Conservation (phyloP, 2,329 filamentous ascomycete species). For the Sporothrix inflata region DNA sequence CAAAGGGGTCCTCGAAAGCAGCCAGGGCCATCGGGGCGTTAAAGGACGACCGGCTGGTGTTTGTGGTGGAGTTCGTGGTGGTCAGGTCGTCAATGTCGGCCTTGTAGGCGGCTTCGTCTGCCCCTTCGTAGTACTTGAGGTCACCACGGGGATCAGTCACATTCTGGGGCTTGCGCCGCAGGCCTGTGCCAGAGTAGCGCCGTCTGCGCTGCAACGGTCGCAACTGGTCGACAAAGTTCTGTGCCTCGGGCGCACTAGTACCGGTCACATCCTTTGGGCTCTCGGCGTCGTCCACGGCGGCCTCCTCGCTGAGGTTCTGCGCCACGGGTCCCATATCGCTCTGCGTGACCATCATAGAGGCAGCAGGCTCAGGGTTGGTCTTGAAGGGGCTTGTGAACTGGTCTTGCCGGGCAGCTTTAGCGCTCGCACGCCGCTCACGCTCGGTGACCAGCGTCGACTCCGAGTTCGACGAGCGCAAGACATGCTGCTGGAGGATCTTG, state of each 20-base stretch:
- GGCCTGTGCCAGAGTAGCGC: slow-evolving; percentile 84
- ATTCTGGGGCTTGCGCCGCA: slow-evolving; percentile 73
- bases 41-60: slow-evolving; percentile 32
- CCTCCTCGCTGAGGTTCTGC: slow-evolving; percentile 12
- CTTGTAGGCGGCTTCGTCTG: slow-evolving; percentile 79
- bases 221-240: slow-evolving; percentile 53
- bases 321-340: slow-evolving; percentile 28
- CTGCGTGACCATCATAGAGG: slow-evolving; percentile 25
- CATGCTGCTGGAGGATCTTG: slow-evolving; percentile 48
- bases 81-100: slow-evolving; percentile 61
- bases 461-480: slow-evolving; percentile 51
- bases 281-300: slow-evolving; percentile 39
- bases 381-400: neutral
- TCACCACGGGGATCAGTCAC: slow-evolving; percentile 73
- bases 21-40: neutral
- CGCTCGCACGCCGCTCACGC: slow-evolving; percentile 25
- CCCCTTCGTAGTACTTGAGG: slow-evolving; percentile 88
- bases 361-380: neutral
- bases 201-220: slow-evolving; percentile 55
- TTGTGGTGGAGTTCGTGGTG: slow-evolving; percentile 29
- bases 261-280: slow-evolving; percentile 61
- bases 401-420: neutral
- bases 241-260: slow-evolving; percentile 66
- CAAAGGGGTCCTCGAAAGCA: slow-evolving; percentile 13
- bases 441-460: slow-evolving; percentile 45